Evolutionary conservation across 179 eudicot species (phyloP).

Genomic region (Drosera spatulata): DNA sequence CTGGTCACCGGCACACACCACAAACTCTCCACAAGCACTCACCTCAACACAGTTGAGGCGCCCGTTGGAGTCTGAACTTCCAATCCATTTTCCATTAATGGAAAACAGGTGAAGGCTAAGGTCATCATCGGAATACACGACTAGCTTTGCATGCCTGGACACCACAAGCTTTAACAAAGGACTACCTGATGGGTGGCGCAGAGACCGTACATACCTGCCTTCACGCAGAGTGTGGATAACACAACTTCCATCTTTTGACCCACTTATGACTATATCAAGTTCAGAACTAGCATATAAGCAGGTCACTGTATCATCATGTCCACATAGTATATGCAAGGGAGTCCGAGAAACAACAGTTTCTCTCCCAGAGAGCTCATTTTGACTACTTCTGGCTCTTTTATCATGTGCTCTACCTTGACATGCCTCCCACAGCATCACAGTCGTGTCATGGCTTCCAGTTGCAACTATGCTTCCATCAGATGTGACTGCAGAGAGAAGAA

Average conservation of each 20-base stretch:
- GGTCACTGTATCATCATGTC: constrained; percentile 94
- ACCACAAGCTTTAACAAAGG: constrained; percentile 83
- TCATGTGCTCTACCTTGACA: constrained; percentile 48
- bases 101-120: constrained; percentile 79
- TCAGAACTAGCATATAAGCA: constrained; percentile 81
- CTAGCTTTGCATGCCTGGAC: constrained; percentile 75
- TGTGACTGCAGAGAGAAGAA: constrained; percentile 47
- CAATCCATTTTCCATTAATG: constrained; percentile 85
- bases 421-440: constrained; percentile 97
- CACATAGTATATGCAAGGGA: constrained; percentile 90
- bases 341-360: constrained; percentile 66
- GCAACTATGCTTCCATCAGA: constrained; percentile 93
- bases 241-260: constrained; percentile 98
- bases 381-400: constrained; percentile 56
- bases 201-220: constrained; percentile 86
- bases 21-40: constrained; percentile 88
- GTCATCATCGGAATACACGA: constrained; percentile 80
- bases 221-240: constrained; percentile 79
- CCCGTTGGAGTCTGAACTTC: constrained; percentile 77
- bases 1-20: constrained; percentile 97
- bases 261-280: constrained; percentile 95
- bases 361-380: constrained; percentile 63
- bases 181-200: constrained; percentile 81
- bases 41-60: constrained; percentile 87
- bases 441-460: constrained; percentile 97